Evolutionary conservation across 75 land plant species (phyloP).

Genomic region (Isoetes taiwanensis): DNA sequence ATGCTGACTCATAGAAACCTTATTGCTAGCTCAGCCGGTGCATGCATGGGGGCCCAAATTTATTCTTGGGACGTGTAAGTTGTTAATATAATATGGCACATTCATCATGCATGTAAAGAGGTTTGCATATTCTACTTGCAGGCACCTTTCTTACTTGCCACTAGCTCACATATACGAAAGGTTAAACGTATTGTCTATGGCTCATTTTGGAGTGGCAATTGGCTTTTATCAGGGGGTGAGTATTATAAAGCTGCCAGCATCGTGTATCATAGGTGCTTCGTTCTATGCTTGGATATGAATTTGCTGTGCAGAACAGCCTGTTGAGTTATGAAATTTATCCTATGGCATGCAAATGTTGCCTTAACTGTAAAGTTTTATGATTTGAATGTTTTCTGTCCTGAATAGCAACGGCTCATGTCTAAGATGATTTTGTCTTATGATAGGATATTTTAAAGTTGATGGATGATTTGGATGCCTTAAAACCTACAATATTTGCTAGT

Average conservation of each 20-base stretch:
- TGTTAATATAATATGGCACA: too few relatives aligned
- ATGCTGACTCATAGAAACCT: constrained; percentile 69
- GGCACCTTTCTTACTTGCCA: constrained; percentile 92
- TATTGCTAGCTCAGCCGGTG: constrained; percentile 78
- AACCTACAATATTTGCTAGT: constrained; percentile 88
- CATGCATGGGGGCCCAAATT: constrained; percentile 12
- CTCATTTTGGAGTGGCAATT: constrained; percentile 62
- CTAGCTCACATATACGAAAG: constrained; percentile 97
- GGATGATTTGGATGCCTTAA: constrained; percentile 76
- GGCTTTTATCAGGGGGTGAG: constrained; percentile 99
- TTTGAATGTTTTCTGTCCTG: too few relatives aligned
- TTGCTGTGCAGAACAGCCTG: too few relatives aligned
- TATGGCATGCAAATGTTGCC: too few relatives aligned
- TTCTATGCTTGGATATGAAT: too few relatives aligned
- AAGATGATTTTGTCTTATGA: background rate
- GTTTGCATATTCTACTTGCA: constrained; percentile 21
- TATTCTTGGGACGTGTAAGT: constrained; percentile 73
- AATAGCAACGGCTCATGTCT: background rate
- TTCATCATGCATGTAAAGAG: too few relatives aligned
- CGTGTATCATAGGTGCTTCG: too few relatives aligned
- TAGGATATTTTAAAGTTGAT: constrained; percentile 93
- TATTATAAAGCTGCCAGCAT: too few relatives aligned
- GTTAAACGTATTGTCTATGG: constrained; percentile 41
- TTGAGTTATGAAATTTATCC: too few relatives aligned
- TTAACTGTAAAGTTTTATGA: too few relatives aligned